Evolutionary conservation across 176 grass and related monocot genomes (phyloP).

Genomic region (Bromus sterilis): DNA sequence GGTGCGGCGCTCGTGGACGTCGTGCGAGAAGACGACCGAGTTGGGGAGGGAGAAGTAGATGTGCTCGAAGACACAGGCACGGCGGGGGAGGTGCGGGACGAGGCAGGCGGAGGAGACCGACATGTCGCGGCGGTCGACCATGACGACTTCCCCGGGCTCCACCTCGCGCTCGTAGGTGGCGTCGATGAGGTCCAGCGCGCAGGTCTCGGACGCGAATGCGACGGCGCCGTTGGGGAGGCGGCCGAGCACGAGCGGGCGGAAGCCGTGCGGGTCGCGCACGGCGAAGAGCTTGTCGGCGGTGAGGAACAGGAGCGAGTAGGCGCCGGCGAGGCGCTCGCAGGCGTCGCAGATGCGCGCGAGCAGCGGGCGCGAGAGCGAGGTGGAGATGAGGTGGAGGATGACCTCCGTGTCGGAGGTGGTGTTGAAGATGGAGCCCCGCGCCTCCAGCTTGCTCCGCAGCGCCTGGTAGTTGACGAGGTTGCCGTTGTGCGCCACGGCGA

Average conservation of each 20-base stretch:
- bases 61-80: constrained; percentile 67
- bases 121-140: constrained; percentile 66
- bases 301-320: constrained; percentile 66
- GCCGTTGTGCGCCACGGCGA: constrained; percentile 60
- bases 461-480: constrained; percentile 63
- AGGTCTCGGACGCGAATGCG: constrained; percentile 76
- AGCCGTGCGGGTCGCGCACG: constrained; percentile 64
- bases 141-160: constrained; percentile 59
- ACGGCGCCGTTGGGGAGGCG: constrained; percentile 52
- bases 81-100: constrained; percentile 33
- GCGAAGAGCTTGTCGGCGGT: constrained; percentile 59
- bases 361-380: constrained; percentile 49
- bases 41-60: constrained; percentile 72
- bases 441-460: constrained; percentile 54
- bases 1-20: constrained; percentile 60
- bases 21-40: constrained; percentile 61
- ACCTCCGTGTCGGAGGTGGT: constrained; percentile 72
- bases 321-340: constrained; percentile 46
- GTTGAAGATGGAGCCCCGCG: constrained; percentile 64
- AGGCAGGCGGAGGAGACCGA: constrained; percentile 37
- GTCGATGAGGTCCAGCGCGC: constrained; percentile 75
- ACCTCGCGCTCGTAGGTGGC: constrained; percentile 73
- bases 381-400: constrained; percentile 65
- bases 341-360: constrained; percentile 54
- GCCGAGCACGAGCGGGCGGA: constrained; percentile 75